These are phyloP conservation scores for Bremia lactucae DNA, from an alignment of 352 stramenopile genomes.

Conservation along the genomic window DNA sequence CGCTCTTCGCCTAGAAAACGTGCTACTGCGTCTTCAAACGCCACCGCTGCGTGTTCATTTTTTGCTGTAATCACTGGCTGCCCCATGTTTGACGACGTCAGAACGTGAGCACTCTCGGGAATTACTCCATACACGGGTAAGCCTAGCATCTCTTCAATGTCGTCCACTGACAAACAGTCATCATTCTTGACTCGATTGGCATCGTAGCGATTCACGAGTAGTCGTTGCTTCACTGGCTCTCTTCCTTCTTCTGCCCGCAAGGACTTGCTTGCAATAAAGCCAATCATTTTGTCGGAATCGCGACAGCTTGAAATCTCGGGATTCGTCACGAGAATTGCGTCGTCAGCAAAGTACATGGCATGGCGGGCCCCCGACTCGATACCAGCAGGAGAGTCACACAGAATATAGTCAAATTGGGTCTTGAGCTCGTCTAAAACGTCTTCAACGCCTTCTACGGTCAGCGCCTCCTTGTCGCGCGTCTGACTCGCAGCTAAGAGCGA, in stretches of 20 bases:
- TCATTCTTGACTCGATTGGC: conserved; percentile 81
- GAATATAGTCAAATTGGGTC: conserved; percentile 83
- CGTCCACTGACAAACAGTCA: conserved; percentile 82
- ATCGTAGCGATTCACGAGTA: conserved; percentile 90
- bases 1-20: conserved; percentile 84
- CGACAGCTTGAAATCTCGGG: conserved; percentile 87
- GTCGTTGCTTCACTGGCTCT: conserved; percentile 60
- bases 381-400: conserved; percentile 84
- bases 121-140: conserved; percentile 86
- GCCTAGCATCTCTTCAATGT: conserved; percentile 90
- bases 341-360: conserved; percentile 90
- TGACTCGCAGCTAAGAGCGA: conserved; percentile 84
- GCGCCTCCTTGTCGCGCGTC: conserved; percentile 84
- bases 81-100: conserved; percentile 90
- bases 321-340: conserved; percentile 91
- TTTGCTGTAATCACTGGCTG: conserved; percentile 83
- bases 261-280: conserved; percentile 87
- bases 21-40: conserved; percentile 86
- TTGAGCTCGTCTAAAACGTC: conserved; percentile 74
- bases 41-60: conserved; percentile 58
- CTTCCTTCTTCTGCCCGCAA: conserved; percentile 71
- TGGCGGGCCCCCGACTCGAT: conserved; percentile 86
- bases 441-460: conserved; percentile 85
- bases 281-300: conserved; percentile 94
- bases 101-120: conserved; percentile 81